A percentile compares a stretch with the other conserved stretches of the same genome.
phyloP scores from a whole-genome alignment of 345 rosid genomes.

The Syzygium jambos region DNA sequence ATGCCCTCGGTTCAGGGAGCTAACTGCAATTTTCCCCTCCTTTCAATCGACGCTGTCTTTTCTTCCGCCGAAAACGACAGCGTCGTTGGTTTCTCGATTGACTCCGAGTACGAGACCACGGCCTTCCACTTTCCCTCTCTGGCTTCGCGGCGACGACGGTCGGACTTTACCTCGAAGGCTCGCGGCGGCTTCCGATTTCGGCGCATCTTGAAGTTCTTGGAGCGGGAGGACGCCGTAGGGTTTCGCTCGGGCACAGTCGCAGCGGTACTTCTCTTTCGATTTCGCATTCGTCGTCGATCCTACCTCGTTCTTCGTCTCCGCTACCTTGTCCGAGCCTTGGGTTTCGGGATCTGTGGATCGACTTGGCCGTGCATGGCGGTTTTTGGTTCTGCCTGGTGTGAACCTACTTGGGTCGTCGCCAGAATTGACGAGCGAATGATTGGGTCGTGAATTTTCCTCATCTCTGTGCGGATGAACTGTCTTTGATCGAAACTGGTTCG shows the following conservation, averaged over 20 bases:
- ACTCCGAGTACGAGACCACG: neutral
- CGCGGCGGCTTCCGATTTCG: neutral
- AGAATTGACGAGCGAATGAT: neutral
- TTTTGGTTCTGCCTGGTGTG: neutral
- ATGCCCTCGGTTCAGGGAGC: neutral
- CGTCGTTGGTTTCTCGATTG: neutral
- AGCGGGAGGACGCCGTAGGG: neutral
- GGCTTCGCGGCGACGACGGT: neutral
- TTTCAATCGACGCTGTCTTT: neutral
- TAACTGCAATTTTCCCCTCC: neutral
- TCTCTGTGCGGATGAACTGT: neutral
- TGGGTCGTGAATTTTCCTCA: neutral
- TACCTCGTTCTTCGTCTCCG: neutral
- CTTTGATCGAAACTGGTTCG: neutral
- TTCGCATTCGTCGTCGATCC: neutral
- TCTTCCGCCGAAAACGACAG: neutral
- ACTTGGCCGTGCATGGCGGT: neutral
- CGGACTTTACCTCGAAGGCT: neutral
- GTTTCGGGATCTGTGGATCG: neutral
- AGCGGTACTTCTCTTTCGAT: neutral
- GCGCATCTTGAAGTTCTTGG: neutral
- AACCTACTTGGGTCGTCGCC: neutral
- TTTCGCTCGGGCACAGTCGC: neutral
- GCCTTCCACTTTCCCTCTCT: neutral
- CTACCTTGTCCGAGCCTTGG: neutral